Evolutionary conservation across 768 basidiomycete genomes (phyloP).

Genomic region (Naganishia kalamii): DNA sequence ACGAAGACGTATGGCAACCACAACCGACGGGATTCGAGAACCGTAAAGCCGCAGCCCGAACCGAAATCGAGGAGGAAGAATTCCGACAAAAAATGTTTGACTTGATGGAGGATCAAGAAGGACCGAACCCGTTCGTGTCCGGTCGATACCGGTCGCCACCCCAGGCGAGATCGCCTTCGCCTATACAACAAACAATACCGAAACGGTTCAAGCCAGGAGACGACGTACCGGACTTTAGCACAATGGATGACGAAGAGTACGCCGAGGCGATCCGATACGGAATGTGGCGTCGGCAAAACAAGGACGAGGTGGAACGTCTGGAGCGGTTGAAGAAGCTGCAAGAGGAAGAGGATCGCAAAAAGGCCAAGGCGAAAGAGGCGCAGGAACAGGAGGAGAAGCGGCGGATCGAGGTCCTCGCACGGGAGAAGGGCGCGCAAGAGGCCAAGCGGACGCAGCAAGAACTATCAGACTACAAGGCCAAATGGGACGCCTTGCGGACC

Average conservation of each 20-base stretch:
- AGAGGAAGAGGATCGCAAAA: slow-evolving; percentile 50
- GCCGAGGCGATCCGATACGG: slow-evolving; percentile 76
- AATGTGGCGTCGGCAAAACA: slow-evolving; percentile 62
- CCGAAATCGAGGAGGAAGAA: slow-evolving; percentile 58
- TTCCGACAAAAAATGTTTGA: slow-evolving; percentile 70
- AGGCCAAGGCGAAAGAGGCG: slow-evolving; percentile 47
- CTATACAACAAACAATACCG: not conserved
- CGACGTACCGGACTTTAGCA: slow-evolving; percentile 43
- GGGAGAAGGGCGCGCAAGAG: slow-evolving; percentile 45
- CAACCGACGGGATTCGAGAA: not conserved
- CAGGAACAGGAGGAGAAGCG: slow-evolving; percentile 27
- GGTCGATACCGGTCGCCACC: slow-evolving; percentile 23
- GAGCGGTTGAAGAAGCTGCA: slow-evolving; percentile 44
- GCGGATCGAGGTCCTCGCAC: slow-evolving; percentile 23
- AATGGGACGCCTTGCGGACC: slow-evolving; percentile 31
- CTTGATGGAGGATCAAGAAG: slow-evolving; percentile 56
- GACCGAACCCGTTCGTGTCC: slow-evolving; percentile 17
- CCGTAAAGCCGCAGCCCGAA: slow-evolving; percentile 22
- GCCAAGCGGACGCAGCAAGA: slow-evolving; percentile 31
- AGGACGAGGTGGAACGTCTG: slow-evolving; percentile 33
- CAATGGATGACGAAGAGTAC: slow-evolving; percentile 82
- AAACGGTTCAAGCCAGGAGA: not conserved
- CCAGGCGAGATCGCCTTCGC: slow-evolving; percentile 50
- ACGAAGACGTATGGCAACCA: slow-evolving; percentile 18
- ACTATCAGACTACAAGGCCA: slow-evolving; percentile 28